Conservation (phyloP, 495 filamentous ascomycete species). For the Aspergillus campestris region DNA sequence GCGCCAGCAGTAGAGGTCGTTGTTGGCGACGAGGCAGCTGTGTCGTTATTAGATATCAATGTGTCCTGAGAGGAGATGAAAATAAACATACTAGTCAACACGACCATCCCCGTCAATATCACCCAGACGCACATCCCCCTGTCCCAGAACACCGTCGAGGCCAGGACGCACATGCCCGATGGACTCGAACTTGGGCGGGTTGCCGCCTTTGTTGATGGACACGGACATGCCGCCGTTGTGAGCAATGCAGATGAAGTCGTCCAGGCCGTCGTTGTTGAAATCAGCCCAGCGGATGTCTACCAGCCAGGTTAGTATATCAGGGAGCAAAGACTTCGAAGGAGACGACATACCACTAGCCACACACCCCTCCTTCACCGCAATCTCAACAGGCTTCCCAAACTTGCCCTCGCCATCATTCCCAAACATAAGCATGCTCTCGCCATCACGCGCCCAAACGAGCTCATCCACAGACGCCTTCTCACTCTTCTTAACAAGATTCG, state of each 20-base stretch:
- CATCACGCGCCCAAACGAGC: not conserved
- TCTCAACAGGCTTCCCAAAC: not conserved
- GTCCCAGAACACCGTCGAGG: not conserved
- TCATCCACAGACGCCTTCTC: not conserved
- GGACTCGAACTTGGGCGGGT: conserved; percentile 1
- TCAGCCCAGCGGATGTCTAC: conserved; percentile 14
- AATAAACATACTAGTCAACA: conserved; percentile 10
- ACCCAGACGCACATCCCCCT: conserved; percentile 8
- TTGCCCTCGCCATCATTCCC: not conserved
- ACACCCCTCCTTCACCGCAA: not conserved
- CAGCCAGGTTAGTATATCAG: not conserved
- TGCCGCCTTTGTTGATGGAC: conserved; percentile 10
- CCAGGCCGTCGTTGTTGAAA: conserved; percentile 28
- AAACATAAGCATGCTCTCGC: not conserved
- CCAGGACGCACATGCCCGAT: not conserved
- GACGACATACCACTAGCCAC: conserved; percentile 1
- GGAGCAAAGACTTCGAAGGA: no score
- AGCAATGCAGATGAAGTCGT: conserved; percentile 29
- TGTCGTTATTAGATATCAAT: not conserved
- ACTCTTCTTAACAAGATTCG: not conserved
- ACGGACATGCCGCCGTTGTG: conserved; percentile 10
- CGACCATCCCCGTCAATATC: conserved; percentile 26
- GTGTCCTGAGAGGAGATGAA: not conserved
- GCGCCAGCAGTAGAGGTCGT: conserved; percentile 9
- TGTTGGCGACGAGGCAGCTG: conserved; percentile 7